These are phyloP conservation scores for Kalmanozyma brasiliensis DNA, from an alignment of 1,284 basidiomycete genomes.

Conservation along the genomic window DNA sequence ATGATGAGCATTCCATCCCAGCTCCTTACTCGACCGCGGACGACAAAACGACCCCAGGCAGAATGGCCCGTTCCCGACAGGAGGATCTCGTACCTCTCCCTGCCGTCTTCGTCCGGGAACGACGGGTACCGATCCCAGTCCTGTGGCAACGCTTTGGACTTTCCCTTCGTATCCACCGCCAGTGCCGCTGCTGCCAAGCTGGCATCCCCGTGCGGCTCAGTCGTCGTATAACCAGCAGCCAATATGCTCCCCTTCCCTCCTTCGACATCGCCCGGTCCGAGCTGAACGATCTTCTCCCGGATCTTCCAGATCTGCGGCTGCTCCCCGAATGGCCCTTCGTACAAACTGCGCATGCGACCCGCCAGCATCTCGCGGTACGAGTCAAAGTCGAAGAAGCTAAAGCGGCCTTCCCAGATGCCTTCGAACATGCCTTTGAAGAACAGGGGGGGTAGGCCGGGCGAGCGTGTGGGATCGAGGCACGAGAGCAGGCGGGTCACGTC, in stretches of 20 bases:
- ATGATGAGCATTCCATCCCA: slow-evolving; percentile 72
- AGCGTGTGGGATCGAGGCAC: slow-evolving; percentile 67
- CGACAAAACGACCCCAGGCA: slow-evolving; percentile 71
- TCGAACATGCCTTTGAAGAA: slow-evolving; percentile 69
- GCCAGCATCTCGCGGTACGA: slow-evolving; percentile 71
- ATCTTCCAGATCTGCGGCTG: slow-evolving; percentile 73
- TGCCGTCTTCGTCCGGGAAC: slow-evolving; percentile 43
- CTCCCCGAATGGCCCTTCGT: slow-evolving; percentile 71
- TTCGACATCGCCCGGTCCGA: slow-evolving; percentile 27
- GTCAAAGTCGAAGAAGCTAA: slow-evolving; percentile 73
- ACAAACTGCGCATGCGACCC: slow-evolving; percentile 70
- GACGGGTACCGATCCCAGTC: slow-evolving; percentile 46
- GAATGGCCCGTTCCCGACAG: slow-evolving; percentile 71
- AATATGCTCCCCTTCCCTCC: slow-evolving; percentile 42
- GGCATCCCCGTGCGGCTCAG: slow-evolving; percentile 5
- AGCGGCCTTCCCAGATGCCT: slow-evolving; percentile 73
- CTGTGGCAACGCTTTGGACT: slow-evolving; percentile 29
- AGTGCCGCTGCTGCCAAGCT: background rate
- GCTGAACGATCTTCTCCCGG: slow-evolving; percentile 70
- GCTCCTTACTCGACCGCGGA: slow-evolving; percentile 70
- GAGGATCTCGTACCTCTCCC: slow-evolving; percentile 67
- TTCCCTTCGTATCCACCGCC: slow-evolving; percentile 30
- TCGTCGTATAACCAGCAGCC: slow-evolving; percentile 34
- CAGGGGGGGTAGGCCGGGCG: slow-evolving; percentile 68
- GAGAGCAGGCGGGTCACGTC: slow-evolving; percentile 51